phyloP scores from a whole-genome alignment of 495 filamentous ascomycete genomes.

The Aspergillus nanangensis region DNA sequence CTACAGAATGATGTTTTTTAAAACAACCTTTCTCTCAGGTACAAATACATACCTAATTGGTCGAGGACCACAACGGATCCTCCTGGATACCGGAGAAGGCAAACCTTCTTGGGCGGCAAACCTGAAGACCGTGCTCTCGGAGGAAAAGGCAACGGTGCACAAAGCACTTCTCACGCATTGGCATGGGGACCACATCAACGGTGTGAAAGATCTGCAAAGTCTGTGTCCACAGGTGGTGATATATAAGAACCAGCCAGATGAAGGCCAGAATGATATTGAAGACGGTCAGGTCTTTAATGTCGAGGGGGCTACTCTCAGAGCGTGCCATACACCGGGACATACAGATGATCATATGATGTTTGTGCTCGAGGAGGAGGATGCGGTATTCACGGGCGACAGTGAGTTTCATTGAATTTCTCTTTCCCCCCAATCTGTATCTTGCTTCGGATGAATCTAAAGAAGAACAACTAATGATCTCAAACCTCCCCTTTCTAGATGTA shows the following conservation, averaged over 20 bases:
- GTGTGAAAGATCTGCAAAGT: slow-evolving; percentile 60
- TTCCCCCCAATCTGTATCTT: not conserved
- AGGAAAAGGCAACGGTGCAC: slow-evolving; percentile 62
- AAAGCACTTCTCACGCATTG: slow-evolving; percentile 78
- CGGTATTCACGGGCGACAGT: slow-evolving; percentile 90
- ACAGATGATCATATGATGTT: slow-evolving; percentile 81
- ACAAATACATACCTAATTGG: slow-evolving; percentile 89
- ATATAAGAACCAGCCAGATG: slow-evolving; percentile 46
- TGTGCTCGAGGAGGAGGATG: slow-evolving; percentile 66
- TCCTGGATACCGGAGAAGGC: slow-evolving; percentile 80
- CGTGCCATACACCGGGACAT: slow-evolving; percentile 80
- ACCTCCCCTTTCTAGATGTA: slow-evolving; percentile 49
- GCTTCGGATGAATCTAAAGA: not conserved
- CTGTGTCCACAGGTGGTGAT: slow-evolving; percentile 53
- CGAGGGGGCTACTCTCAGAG: slow-evolving; percentile 71
- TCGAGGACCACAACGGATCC: slow-evolving; percentile 57
- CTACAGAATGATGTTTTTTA: too few relatives aligned
- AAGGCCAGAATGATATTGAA: slow-evolving; percentile 43
- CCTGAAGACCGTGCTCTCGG: slow-evolving; percentile 56
- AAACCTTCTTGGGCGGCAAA: slow-evolving; percentile 52
- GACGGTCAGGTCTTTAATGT: slow-evolving; percentile 71
- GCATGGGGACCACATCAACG: slow-evolving; percentile 82
- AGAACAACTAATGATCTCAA: too few relatives aligned
- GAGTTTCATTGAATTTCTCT: slow-evolving; percentile 8
- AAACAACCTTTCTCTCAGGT: slow-evolving; percentile 34